phyloP scores from a whole-genome alignment of 73 alveolate species.

The Blepharisma japonicum region DNA sequence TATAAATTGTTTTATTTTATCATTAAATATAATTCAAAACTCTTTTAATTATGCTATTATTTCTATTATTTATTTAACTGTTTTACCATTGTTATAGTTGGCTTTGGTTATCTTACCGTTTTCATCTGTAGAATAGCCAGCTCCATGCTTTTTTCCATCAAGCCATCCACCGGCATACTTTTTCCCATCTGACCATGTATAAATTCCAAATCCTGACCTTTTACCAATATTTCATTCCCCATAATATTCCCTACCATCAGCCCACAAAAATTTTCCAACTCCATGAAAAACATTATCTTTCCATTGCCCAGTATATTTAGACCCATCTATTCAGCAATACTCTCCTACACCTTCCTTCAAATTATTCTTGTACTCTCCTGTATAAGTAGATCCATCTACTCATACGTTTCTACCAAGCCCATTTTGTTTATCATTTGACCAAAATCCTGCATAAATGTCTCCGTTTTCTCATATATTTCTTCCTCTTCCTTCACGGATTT shows the following conservation, averaged over 20 bases:
- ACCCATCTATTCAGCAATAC: constrained; percentile 59
- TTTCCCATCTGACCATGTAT: constrained; percentile 36
- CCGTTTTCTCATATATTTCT: neutral
- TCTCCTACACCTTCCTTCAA: constrained; percentile 78
- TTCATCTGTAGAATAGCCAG: neutral
- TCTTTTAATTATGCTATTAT: no score
- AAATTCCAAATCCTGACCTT: constrained; percentile 28
- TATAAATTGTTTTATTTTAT: no score
- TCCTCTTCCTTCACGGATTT: neutral
- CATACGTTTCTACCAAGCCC: constrained; percentile 60
- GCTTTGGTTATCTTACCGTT: constrained; percentile 44
- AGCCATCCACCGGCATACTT: constrained; percentile 34
- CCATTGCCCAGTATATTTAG: constrained; percentile 69
- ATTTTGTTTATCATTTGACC: constrained; percentile 56
- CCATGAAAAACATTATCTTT: constrained; percentile 70
- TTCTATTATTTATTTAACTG: no score
- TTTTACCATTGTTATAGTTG: constrained; percentile 11
- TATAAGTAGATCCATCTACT: constrained; percentile 63
- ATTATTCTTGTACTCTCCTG: constrained; percentile 64
- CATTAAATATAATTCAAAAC: no score
- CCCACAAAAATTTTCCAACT: constrained; percentile 30
- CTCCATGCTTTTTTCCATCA: constrained; percentile 41
- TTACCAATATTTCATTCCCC: constrained; percentile 30
- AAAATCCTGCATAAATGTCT: constrained; percentile 46
- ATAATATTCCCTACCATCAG: constrained; percentile 21